A percentile compares a stretch with the other conserved stretches of the same genome.
Evolutionary conservation across 192 early-diverging fungal species (phyloP).

Genomic region (Umbelopsis ramanniana): DNA sequence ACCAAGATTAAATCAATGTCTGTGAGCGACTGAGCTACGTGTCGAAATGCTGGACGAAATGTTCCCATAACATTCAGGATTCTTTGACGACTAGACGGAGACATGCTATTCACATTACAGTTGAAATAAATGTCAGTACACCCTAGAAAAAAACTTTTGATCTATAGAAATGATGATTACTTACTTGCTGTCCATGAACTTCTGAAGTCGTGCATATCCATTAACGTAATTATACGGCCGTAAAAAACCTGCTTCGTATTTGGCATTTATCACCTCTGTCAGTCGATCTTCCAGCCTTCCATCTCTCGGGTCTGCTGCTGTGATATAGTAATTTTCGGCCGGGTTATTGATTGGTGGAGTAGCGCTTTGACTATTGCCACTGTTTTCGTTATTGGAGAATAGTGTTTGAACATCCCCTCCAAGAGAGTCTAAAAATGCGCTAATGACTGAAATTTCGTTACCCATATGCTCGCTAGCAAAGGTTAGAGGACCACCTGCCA

Average conservation of each 20-base stretch:
- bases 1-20: conserved; percentile 95
- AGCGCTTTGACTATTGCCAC: conserved; percentile 30
- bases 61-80: conserved; percentile 88
- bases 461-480: conserved; percentile 82
- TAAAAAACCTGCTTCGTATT: conserved; percentile 93
- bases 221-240: conserved; percentile 98
- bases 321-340: conserved; percentile 89
- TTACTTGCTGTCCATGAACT: conserved; percentile 88
- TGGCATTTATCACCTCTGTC: conserved; percentile 91
- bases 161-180: neutral
- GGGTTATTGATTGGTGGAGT: conserved; percentile 50
- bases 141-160: neutral
- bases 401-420: conserved; percentile 42
- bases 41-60: conserved; percentile 88
- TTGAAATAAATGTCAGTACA: neutral
- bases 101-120: conserved; percentile 53
- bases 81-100: conserved; percentile 68
- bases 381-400: conserved; percentile 28
- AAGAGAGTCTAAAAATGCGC: conserved; percentile 62
- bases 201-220: conserved; percentile 86
- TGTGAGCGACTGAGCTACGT: conserved; percentile 85
- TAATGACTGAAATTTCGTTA: conserved; percentile 80
- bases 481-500: conserved; percentile 58
- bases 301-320: conserved; percentile 90
- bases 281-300: conserved; percentile 87